These are phyloP conservation scores for Neurospora sp. DNA, from an alignment of 495 filamentous ascomycete species.

Conservation along the genomic window DNA sequence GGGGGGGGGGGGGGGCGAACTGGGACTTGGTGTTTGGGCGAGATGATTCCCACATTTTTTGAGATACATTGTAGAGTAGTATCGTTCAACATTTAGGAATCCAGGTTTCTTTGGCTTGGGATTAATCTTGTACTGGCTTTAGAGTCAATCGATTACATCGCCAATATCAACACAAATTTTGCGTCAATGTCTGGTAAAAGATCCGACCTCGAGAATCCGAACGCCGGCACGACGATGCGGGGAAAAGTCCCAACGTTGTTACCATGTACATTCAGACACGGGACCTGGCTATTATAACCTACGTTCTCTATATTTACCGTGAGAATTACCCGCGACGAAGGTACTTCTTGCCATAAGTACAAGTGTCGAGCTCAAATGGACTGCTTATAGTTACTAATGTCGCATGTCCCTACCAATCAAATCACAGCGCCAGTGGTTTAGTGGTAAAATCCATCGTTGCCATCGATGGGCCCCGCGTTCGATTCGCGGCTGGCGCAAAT, in stretches of 20 bases:
- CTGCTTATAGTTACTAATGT: background rate
- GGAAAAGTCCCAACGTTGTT: background rate
- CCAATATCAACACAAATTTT: background rate
- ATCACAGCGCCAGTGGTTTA: slow-evolving; percentile 30
- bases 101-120: background rate
- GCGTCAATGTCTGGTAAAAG: background rate
- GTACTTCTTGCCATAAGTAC: background rate
- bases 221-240: background rate
- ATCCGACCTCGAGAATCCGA: background rate
- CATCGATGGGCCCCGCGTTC: slow-evolving; percentile 45
- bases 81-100: no score
- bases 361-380: no score
- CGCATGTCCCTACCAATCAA: background rate
- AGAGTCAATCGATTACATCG: background rate
- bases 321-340: background rate
- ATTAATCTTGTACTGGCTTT: background rate
- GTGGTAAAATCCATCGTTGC: slow-evolving; percentile 47
- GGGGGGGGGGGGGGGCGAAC: slow-evolving; percentile 21
- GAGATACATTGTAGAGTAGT: no score
- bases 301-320: background rate
- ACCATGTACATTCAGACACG: background rate
- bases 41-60: background rate
- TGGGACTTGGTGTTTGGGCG: background rate
- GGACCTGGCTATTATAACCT: background rate
- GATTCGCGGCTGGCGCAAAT: slow-evolving; percentile 37